Base-by-base conservation (phyloP, 345 rosid genomes). In the Arabis hirsuta region DNA sequence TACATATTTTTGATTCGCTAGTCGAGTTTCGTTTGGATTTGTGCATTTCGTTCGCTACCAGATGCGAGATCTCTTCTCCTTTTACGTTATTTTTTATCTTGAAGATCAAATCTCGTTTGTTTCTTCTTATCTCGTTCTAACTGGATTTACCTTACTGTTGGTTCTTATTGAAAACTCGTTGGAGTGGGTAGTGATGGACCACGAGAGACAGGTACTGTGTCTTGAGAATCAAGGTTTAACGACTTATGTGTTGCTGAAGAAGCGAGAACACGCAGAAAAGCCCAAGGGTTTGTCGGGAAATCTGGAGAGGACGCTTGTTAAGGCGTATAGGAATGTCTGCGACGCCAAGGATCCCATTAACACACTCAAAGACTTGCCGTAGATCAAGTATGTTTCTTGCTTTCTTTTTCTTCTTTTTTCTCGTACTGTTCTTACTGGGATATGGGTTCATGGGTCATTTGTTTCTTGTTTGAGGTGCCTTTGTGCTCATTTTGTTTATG, bases 261-360 rank as follows among this genome's bases (percentile, higher is more conserved):
- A 81, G 87, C 82, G 80, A 58, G 97, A 89, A 78, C 46, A 86
- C 71, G 82, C 87, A 4, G 83, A 84, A 36, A 77, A 65, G 62
- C 93, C 96, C 2, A 85, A 85, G 76, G 96, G 96, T 56, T 66
- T 95, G 58, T 81, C 91, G 3, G 96, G 88, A 62, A 89, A 89
- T 72, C 9, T 67, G 6, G 90, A 86, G 39, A 69, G 26, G 74
- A 89, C 86, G 41, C 85, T 95, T 44, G 41, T 82, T 10, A 89
- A 83, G 78, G 96, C 90, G n/a, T 84, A 80, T 63, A 70, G 22
- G 69, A 86, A 76, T 32, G 71, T 88, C 11, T 91, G 95, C 74
- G 78, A 69, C 12, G 63, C 90, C 32, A 80, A 81, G 65, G 67
- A 56, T 58, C 85, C 91, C 16, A 85, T 89, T 59, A 64, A 62